Evolutionary conservation across 169 alveolate genomes (phyloP), one percentile per base, ranked within the genome.

Genomic region (Cyclospora cayetanensis): DNA sequence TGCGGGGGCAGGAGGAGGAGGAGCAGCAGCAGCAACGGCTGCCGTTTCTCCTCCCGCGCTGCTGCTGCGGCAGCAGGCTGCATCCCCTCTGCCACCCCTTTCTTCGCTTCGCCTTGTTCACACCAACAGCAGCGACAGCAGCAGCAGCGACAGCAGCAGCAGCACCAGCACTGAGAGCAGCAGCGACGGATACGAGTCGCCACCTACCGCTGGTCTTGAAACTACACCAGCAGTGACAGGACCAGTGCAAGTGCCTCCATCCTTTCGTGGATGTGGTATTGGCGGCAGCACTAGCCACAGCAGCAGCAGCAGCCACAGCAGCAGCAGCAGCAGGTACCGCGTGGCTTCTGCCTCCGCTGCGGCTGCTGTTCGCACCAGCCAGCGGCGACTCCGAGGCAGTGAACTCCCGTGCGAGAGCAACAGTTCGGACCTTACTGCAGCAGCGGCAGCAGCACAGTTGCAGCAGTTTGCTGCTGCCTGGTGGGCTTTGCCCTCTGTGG

Each of bases 321-420:
- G 83, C 83, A 34, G 50, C 83, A 25, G 53, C 83, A 70, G 83
- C 83, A 70, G 83, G 27, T 53, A 70, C n/a, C 83, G 83, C n/a
- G 83, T 31, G n/a, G 83, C 83, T 35, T 70, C 83, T 12, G 4
- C 83, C 27, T 70, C 83, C 22, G 50, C 46, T 9, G 83, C 83
- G 9, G 53, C 83, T 70, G 53, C 83, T 34, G 83, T 70, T 15
- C 83, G 83, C 46, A 39, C 52, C 53, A 70, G 83, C 46, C 43
- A 70, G 83, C 83, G 83, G 83, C 83, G 83, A 53, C 83, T 70
- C 25, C n/a, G 55, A 39, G 83, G 83, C 55, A 70, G 83, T 53
- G 83, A 70, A 53, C 83, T 70, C 29, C 83, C 83, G 22, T 5
- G 37, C 4, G 83, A 60, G 31, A 70, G 83, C 83, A 35, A 53